A percentile compares a stretch with the other conserved stretches of the same genome.
phyloP scores from a whole-genome alignment of 805 yeast species.

The Cephaloascus fragrans region DNA sequence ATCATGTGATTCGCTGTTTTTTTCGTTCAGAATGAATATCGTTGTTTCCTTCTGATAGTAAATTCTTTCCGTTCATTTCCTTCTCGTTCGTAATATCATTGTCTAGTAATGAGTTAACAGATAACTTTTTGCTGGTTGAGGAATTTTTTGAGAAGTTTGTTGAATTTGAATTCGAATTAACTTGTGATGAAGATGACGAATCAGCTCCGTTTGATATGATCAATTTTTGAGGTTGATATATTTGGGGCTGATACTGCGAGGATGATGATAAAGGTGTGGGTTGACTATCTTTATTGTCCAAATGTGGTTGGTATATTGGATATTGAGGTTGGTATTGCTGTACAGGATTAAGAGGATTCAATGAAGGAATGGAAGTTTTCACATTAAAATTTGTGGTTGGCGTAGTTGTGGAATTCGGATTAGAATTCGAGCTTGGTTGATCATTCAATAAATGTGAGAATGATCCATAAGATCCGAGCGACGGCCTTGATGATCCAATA shows the following conservation, averaged over 20 bases:
- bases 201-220: slow-evolving; percentile 1
- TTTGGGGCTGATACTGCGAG: not conserved
- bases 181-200: too few species aligned
- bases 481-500: slow-evolving; percentile 11
- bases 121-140: not conserved
- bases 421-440: not conserved
- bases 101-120: not conserved
- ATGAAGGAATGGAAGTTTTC: not conserved
- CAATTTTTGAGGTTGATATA: slow-evolving; percentile 2
- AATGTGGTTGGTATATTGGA: slow-evolving; percentile 1
- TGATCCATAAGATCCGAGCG: slow-evolving; percentile 22
- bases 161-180: not conserved
- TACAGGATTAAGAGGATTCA: too few species aligned
- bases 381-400: too few species aligned
- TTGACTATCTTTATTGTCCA: too few species aligned
- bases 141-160: not conserved
- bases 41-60: not conserved
- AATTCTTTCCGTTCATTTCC: not conserved
- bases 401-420: not conserved
- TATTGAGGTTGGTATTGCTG: not conserved
- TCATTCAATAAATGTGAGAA: slow-evolving; percentile 10
- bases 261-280: slow-evolving; percentile 1
- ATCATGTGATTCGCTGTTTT: too few species aligned
- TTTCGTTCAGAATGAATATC: not conserved
- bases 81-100: not conserved